phyloP scores from a whole-genome alignment of 2,329 filamentous ascomycete genomes.

The Diaporthe vaccinii region DNA sequence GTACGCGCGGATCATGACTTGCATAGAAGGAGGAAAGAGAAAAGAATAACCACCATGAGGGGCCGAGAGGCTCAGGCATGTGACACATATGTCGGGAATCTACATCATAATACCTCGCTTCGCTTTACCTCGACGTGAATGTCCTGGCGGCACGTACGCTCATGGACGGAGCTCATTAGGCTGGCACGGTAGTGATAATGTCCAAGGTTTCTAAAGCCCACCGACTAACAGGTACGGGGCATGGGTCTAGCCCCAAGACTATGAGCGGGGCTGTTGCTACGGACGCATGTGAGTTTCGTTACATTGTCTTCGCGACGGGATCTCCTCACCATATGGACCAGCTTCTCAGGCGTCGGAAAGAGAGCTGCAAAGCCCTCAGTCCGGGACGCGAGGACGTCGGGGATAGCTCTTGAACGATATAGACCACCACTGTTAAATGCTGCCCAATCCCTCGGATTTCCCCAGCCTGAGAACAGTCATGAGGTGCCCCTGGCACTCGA shows the following conservation, averaged over 20 bases:
- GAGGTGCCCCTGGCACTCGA: background rate
- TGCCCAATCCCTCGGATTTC: too few relatives aligned
- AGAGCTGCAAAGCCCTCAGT: background rate
- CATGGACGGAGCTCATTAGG: background rate
- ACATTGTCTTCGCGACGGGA: background rate
- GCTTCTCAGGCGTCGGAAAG: background rate
- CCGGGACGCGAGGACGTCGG: background rate
- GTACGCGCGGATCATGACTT: background rate
- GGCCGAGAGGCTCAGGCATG: background rate
- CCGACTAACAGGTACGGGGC: background rate
- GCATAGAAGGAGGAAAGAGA: slow-evolving; percentile 26
- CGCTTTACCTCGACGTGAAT: too few relatives aligned
- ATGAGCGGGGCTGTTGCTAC: background rate
- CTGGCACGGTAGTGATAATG: background rate
- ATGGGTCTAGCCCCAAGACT: background rate
- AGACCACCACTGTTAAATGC: background rate
- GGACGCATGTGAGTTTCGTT: background rate
- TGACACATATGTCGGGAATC: background rate
- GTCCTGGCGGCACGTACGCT: background rate
- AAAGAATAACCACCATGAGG: background rate
- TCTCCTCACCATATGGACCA: background rate
- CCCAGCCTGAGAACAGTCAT: too few relatives aligned
- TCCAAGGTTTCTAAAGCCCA: background rate
- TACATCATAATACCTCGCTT: background rate
- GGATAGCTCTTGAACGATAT: background rate